A percentile compares a stretch with the other conserved stretches of the same genome.
phyloP scores from a whole-genome alignment of 1,284 basidiomycete genomes.

The Caloboletus inedulis region DNA sequence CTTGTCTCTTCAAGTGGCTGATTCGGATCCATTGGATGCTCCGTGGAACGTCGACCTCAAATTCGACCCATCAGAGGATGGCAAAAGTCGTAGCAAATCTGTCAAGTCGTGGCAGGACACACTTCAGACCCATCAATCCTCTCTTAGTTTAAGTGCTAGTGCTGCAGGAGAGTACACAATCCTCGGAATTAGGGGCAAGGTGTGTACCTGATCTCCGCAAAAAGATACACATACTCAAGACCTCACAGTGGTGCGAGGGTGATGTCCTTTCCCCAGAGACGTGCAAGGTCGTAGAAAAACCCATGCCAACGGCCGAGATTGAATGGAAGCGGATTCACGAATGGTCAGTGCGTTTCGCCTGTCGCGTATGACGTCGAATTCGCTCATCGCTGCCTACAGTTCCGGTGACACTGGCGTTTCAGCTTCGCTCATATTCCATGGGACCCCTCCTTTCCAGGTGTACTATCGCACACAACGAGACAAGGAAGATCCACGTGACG shows the following conservation, averaged over 20 bases:
- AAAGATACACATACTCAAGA: conserved; percentile 2
- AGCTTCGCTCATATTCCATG: conserved; percentile 82
- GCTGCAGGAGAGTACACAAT: conserved; percentile 85
- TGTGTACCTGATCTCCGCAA: conserved; percentile 17
- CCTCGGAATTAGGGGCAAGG: conserved; percentile 66
- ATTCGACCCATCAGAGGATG: conserved; percentile 52
- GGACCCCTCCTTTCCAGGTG: conserved; percentile 86
- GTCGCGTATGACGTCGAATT: neutral
- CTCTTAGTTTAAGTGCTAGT: conserved; percentile 50
- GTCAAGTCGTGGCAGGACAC: conserved; percentile 61
- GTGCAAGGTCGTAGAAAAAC: conserved; percentile 73
- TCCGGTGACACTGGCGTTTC: conserved; percentile 93
- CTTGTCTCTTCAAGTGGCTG: conserved; percentile 49
- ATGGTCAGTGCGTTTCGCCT: conserved; percentile 52
- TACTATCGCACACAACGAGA: conserved; percentile 77
- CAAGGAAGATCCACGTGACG: conserved; percentile 56
- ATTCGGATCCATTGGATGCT: conserved; percentile 56
- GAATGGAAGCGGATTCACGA: conserved; percentile 90
- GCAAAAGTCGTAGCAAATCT: conserved; percentile 37
- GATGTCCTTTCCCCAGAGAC: conserved; percentile 78
- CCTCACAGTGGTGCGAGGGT: conserved; percentile 63
- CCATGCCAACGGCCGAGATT: conserved; percentile 77
- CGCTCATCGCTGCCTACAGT: conserved; percentile 42
- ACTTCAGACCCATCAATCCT: conserved; percentile 48
- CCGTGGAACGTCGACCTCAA: conserved; percentile 65